Base-by-base conservation (phyloP, 257 asterid species). In the Lantana camara region DNA sequence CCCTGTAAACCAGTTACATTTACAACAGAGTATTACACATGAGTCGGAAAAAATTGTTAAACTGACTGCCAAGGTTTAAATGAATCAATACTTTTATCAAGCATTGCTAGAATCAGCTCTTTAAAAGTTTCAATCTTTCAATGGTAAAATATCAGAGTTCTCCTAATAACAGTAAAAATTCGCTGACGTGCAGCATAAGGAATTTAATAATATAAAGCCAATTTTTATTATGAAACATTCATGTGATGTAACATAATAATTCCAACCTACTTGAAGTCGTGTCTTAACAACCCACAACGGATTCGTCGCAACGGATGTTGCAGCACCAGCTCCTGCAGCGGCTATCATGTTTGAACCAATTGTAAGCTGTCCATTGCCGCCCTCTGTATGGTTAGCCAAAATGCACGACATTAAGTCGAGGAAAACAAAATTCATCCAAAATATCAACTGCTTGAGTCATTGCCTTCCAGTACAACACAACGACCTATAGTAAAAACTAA, bases 231-330 rank as follows among this genome's bases (percentile, higher is more conserved):
- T 30, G 14, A 58, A 12, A 35, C 22, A 58, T 30, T 16, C 22
- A 46, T 50, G 42, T 29, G n/a, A n/a, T 27, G 32, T 27, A 32
- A 58, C 41, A 32, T 38, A 37, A 68, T 52, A 76, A 71, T 42
- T 35, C 71, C 70, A 78, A 73, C 85, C 73, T 82, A 91, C 98
- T 81, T 88, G 96, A 69, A 91, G 94, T 44, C 98, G 78, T 45
- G 98, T 91, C 78, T 91, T 91, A 61, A 91, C 98, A 76, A 91
- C 98, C 98, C 98, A 91, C 68, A 91, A 73, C 7, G 98, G 98
- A 81, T 91, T 91, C 62, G 83, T 83, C 4, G 90, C 76, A 63
- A 88, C 68, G 50, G 98, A 53, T 46, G 96, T 91, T 52, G 96
- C 95, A 41, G 91, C 95, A 56, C 98, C 98, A 58, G 98, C 98